phyloP scores from a whole-genome alignment of 139 green algal species.

The Desmodesmus armatus region DNA sequence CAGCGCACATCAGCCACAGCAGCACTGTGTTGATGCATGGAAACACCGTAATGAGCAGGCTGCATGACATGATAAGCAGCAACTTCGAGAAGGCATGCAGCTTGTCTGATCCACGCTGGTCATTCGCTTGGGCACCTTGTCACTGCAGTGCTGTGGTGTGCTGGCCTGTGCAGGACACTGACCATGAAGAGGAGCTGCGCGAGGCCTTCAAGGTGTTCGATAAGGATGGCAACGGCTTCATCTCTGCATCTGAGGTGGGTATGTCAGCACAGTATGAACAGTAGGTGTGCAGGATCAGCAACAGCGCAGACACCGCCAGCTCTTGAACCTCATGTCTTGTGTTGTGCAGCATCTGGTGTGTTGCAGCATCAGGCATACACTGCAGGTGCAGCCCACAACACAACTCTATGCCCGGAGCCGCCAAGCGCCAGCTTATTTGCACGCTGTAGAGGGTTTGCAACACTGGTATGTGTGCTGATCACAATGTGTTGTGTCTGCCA shows the following conservation, averaged over 20 bases:
- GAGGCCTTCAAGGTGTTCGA: conserved; percentile 99
- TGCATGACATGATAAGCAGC: no score
- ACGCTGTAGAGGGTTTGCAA: no score
- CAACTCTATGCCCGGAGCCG: no score
- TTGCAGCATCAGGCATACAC: no score
- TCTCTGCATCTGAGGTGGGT: conserved; percentile 95
- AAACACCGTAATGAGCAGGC: no score
- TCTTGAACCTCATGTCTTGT: background rate
- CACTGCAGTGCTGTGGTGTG: background rate
- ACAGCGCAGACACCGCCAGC: background rate
- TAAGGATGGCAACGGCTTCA: conserved; percentile 99
- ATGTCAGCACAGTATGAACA: background rate
- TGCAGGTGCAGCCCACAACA: no score
- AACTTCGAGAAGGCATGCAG: no score
- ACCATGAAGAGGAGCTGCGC: conserved; percentile 98
- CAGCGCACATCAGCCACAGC: background rate
- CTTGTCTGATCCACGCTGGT: background rate
- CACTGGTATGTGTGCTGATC: no score
- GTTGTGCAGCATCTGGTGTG: background rate
- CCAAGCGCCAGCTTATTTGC: no score
- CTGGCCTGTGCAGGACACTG: conserved; percentile 74
- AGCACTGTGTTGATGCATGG: background rate
- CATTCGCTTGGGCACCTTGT: no score
- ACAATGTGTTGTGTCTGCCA: background rate
- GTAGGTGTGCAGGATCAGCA: background rate